Conservation (phyloP, 495 filamentous ascomycete genomes). For the Penicillium malachiteum region DNA sequence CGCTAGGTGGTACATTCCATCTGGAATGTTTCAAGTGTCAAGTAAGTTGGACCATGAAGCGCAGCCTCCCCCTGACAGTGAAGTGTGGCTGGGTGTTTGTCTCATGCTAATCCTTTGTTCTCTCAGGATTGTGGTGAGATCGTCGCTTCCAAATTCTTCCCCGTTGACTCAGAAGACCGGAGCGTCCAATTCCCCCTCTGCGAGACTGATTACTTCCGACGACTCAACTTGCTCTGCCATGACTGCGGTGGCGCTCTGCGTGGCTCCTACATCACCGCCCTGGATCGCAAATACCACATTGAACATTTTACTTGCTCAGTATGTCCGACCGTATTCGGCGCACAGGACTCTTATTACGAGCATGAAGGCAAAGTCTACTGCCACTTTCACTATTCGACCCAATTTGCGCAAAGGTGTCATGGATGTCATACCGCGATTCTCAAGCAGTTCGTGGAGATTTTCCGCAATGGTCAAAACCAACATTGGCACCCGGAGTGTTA, state of each 20-base stretch:
- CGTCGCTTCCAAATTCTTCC: slow-evolving; percentile 98
- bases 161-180: slow-evolving; percentile 83
- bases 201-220: slow-evolving; percentile 96
- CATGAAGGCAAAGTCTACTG: slow-evolving; percentile 96
- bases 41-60: slow-evolving; percentile 55
- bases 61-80: not conserved
- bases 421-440: slow-evolving; percentile 97
- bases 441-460: slow-evolving; percentile 99
- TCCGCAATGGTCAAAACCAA: slow-evolving; percentile 94
- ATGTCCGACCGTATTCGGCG: slow-evolving; percentile 95
- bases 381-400: slow-evolving; percentile 98
- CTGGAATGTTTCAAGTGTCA: slow-evolving; percentile 97
- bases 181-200: slow-evolving; percentile 90
- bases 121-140: slow-evolving; percentile 92
- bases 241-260: slow-evolving; percentile 91
- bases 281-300: slow-evolving; percentile 98
- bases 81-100: not conserved
- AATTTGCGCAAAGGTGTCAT: slow-evolving; percentile 93
- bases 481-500: slow-evolving; percentile 99
- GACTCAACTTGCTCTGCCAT: slow-evolving; percentile 86
- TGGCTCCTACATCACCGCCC: slow-evolving; percentile 96
- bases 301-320: slow-evolving; percentile 99
- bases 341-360: slow-evolving; percentile 98
- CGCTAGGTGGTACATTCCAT: slow-evolving; percentile 89
- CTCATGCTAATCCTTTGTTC: not conserved